Evolutionary conservation across 768 basidiomycete genomes (phyloP).

Genomic region (Collybia mongolica): DNA sequence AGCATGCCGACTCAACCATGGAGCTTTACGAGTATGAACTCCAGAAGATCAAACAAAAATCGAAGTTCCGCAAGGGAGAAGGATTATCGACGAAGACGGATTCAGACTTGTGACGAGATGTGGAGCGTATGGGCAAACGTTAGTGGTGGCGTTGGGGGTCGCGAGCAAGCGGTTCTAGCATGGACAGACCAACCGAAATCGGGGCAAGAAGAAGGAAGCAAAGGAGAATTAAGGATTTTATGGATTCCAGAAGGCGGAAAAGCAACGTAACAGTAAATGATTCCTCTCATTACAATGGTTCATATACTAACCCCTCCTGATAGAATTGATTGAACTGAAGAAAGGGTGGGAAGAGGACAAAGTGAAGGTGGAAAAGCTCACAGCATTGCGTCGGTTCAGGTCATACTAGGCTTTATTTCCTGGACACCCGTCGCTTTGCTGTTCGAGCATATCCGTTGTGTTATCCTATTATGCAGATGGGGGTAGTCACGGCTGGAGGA

Average conservation of each 20-base stretch:
- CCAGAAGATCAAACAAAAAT: slow-evolving; percentile 57
- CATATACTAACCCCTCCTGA: slow-evolving; percentile 4
- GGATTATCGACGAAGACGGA: slow-evolving; percentile 91
- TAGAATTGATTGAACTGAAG: slow-evolving; percentile 74
- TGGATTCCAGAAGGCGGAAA: slow-evolving; percentile 87
- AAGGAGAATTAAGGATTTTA: slow-evolving; percentile 82
- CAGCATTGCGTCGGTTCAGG: slow-evolving; percentile 78
- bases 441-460: too few species aligned
- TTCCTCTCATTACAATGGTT: not conserved
- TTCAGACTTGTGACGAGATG: slow-evolving; percentile 94
- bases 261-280: slow-evolving; percentile 74
- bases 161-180: slow-evolving; percentile 65
- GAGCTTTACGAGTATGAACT: slow-evolving; percentile 73
- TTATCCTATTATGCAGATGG: too few species aligned
- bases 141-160: slow-evolving; percentile 72
- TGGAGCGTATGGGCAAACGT: slow-evolving; percentile 84
- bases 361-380: slow-evolving; percentile 77
- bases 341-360: slow-evolving; percentile 88
- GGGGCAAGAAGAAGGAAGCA: slow-evolving; percentile 52
- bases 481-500: too few species aligned
- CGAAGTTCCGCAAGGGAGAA: slow-evolving; percentile 77
- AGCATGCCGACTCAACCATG: slow-evolving; percentile 80
- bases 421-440: too few species aligned
- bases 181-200: slow-evolving; percentile 46
- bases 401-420: slow-evolving; percentile 57